Base-by-base conservation (phyloP, 331 rosid genomes). In the Quercus lobata region DNA sequence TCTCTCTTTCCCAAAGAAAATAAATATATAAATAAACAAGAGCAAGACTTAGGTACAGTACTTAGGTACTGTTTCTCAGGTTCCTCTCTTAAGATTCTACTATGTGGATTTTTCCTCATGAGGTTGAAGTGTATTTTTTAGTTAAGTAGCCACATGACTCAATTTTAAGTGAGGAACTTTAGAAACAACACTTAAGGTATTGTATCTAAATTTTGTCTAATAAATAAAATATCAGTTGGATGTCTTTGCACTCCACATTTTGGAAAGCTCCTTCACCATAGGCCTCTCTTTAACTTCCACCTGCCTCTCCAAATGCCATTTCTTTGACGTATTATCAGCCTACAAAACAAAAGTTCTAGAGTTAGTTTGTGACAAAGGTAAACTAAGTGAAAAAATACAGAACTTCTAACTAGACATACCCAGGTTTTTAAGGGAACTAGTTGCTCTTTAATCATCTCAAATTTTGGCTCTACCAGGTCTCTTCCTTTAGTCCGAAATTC, bases 391-490 rank as follows among this genome's bases (percentile, higher is more conserved):
- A 21, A 69, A 7, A 55, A 11, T 62, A 57, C 44, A 58, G 73
- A 81, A 71, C 84, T 76, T 57, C 57, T 29, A 14, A 53, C n/a
- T 34, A 6, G 46, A 71, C 80, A 49, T 83, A 87, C 98, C 96
- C 96, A 87, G 72, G 82, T 79, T 89, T 85, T 93, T 74, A 93
- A 78, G 81, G 98, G 97, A 82, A 74, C 74, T 35, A 93, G 83
- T 76, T 79, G 80, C 83, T 84, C 83, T 81, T 76, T 88, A 54
- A 95, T 72, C 80, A 49, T 85, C 80, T 90, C 89, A 6, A 89
- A 34, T 41, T 76, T 88, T 65, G 99, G 98, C 84, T 90, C 88
- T 25, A 90, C 55, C 8, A 78, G 56, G 86, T 88, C 86, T 86
- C 82, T 86, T 79, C 92, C 96, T 80, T 84, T 95, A 49, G 82